These are phyloP conservation scores for Solanum gandarillasii DNA, from an alignment of 257 asterid species.

Conservation along the genomic window DNA sequence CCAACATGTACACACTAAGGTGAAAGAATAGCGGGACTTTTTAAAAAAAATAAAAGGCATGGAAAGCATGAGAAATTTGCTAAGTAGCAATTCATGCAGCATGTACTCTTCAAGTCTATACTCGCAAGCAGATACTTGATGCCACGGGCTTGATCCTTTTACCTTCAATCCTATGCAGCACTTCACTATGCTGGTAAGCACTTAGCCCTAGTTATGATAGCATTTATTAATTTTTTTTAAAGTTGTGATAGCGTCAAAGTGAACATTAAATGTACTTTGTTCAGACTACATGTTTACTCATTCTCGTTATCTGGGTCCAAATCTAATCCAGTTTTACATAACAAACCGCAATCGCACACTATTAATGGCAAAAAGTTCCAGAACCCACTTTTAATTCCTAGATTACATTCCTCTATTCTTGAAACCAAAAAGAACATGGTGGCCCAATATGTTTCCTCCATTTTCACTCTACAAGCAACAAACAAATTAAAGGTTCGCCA, in stretches of 20 bases:
- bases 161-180: neutral
- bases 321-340: neutral
- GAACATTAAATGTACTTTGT: neutral
- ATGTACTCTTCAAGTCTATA: neutral
- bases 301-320: neutral
- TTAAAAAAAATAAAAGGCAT: neutral
- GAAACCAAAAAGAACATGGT: neutral
- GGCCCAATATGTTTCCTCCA: neutral
- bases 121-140: neutral
- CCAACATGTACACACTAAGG: neutral
- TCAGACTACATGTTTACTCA: neutral
- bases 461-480: neutral
- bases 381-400: neutral
- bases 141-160: neutral
- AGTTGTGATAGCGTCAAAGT: neutral
- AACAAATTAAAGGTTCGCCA: neutral
- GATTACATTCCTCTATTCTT: neutral
- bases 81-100: neutral
- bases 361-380: neutral
- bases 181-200: neutral
- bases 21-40: neutral
- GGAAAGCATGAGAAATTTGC: neutral
- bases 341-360: too few species aligned
- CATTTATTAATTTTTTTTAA: neutral
- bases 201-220: neutral